Percentiles rank a stretch among this genome's conserved stretches.
Evolutionary conservation across 768 basidiomycete species (phyloP).

Genomic region (Chalciporus pseudorubinellus): DNA sequence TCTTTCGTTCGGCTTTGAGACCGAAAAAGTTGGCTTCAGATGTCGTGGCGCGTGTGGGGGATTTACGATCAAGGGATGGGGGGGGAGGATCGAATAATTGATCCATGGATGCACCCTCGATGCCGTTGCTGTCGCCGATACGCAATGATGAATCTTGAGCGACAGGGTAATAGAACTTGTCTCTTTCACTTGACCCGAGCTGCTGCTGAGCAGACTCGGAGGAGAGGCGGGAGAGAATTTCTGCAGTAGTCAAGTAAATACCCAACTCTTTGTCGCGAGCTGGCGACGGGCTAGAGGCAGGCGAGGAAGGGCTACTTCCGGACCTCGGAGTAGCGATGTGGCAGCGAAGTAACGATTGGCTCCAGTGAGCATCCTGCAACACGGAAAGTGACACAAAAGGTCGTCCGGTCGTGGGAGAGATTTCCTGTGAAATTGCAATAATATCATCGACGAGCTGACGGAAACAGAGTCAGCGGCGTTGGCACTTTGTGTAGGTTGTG

Average conservation of each 20-base stretch:
- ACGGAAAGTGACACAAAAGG: constrained; percentile 66
- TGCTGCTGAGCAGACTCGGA: constrained; percentile 20
- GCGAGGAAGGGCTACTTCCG: constrained; percentile 15
- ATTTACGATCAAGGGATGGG: constrained; percentile 20
- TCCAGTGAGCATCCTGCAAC: constrained; percentile 81
- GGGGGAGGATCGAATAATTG: constrained; percentile 54
- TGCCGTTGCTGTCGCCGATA: constrained; percentile 65
- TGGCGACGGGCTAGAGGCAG: constrained; percentile 38
- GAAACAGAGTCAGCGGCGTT: constrained; percentile 1
- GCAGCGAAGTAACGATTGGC: constrained; percentile 62
- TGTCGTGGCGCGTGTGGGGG: constrained; percentile 27
- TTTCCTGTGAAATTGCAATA: constrained; percentile 67
- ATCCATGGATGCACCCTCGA: constrained; percentile 61
- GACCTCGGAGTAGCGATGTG: constrained; percentile 50
- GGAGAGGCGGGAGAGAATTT: constrained; percentile 41
- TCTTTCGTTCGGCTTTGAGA: constrained; percentile 45
- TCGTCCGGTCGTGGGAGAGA: constrained; percentile 65
- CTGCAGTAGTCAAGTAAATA: constrained; percentile 51
- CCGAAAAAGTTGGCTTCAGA: constrained; percentile 65
- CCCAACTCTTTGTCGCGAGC: constrained; percentile 62
- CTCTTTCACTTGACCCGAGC: constrained; percentile 17
- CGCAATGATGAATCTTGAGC: constrained; percentile 68
- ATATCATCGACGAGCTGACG: constrained; percentile 78
- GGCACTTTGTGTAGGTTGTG: neutral
- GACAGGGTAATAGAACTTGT: constrained; percentile 58